These are phyloP conservation scores for Suillus spraguei DNA, from an alignment of 768 basidiomycete species.

Conservation along the genomic window DNA sequence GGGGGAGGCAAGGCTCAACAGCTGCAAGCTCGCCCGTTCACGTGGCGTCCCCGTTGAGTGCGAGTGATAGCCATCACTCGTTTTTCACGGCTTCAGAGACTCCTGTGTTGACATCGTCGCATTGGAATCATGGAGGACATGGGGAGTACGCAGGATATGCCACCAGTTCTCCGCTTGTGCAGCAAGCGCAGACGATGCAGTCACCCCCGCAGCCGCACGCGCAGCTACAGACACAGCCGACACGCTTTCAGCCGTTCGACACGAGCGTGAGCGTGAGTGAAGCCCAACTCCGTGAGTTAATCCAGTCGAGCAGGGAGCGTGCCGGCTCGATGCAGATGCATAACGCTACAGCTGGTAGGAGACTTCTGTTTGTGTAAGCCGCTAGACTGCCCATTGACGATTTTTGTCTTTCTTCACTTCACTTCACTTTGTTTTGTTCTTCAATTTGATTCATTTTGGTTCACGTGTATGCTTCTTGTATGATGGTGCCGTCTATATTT, in stretches of 20 bases:
- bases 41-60: conserved; percentile 55
- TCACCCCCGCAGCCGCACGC: conserved; percentile 35
- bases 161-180: conserved; percentile 48
- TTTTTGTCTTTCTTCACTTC: conserved; percentile 28
- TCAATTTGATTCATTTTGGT: conserved; percentile 22
- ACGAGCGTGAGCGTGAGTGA: conserved; percentile 60
- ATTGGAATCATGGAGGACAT: conserved; percentile 48
- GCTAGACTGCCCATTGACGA: conserved; percentile 17
- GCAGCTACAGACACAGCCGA: conserved; percentile 22
- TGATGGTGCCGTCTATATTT: conserved; percentile 12
- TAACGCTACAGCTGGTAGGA: conserved; percentile 49
- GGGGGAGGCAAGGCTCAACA: conserved; percentile 64
- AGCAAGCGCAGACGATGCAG: conserved; percentile 43
- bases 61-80: conserved; percentile 50
- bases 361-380: conserved; percentile 43
- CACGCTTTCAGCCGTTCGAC: conserved; percentile 60
- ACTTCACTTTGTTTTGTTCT: conserved; percentile 31
- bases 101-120: conserved; percentile 38
- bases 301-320: conserved; percentile 68
- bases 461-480: conserved; percentile 17
- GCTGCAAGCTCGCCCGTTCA: conserved; percentile 61
- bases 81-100: conserved; percentile 44
- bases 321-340: conserved; percentile 36
- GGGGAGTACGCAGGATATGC: conserved; percentile 47
- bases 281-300: conserved; percentile 76